Percentiles rank a stretch among this genome's conserved stretches.
These are phyloP conservation scores for Amanita pseudoporphyria DNA, from an alignment of 768 basidiomycete species.

Conservation along the genomic window DNA sequence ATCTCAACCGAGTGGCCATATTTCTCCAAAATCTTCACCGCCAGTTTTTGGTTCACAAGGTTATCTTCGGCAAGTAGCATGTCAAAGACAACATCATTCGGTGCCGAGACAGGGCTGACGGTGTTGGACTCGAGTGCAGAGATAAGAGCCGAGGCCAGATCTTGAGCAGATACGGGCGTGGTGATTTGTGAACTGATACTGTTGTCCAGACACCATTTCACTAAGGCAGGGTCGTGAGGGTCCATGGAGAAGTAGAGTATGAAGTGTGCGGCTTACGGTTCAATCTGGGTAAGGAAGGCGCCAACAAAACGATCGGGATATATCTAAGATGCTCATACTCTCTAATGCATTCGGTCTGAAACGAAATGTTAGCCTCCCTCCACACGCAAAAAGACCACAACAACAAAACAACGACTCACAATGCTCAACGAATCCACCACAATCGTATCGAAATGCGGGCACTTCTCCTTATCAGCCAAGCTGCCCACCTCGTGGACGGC, in stretches of 20 bases:
- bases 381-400: slow-evolving; percentile 1
- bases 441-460: slow-evolving; percentile 89
- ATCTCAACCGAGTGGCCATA: slow-evolving; percentile 95
- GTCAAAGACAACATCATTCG: slow-evolving; percentile 81
- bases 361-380: background rate
- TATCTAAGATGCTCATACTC: slow-evolving; percentile 93
- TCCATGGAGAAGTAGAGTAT: slow-evolving; percentile 7
- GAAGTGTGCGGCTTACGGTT: slow-evolving; percentile 43
- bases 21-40: slow-evolving; percentile 93
- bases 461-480: slow-evolving; percentile 71
- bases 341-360: slow-evolving; percentile 78
- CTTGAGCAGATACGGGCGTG: slow-evolving; percentile 79
- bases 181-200: slow-evolving; percentile 94
- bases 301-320: slow-evolving; percentile 89
- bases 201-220: slow-evolving; percentile 96
- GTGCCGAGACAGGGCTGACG: slow-evolving; percentile 76
- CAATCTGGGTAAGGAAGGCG: slow-evolving; percentile 66
- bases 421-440: slow-evolving; percentile 84
- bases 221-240: slow-evolving; percentile 24
- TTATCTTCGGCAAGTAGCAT: slow-evolving; percentile 98
- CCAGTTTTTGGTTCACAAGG: slow-evolving; percentile 90
- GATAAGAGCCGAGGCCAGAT: slow-evolving; percentile 85
- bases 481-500: slow-evolving; percentile 73
- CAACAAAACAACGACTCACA: slow-evolving; percentile 35
- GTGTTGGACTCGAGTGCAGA: slow-evolving; percentile 94